phyloP scores from a whole-genome alignment of 192 early-diverging fungal genomes.

The Umbelopsis ramanniana region DNA sequence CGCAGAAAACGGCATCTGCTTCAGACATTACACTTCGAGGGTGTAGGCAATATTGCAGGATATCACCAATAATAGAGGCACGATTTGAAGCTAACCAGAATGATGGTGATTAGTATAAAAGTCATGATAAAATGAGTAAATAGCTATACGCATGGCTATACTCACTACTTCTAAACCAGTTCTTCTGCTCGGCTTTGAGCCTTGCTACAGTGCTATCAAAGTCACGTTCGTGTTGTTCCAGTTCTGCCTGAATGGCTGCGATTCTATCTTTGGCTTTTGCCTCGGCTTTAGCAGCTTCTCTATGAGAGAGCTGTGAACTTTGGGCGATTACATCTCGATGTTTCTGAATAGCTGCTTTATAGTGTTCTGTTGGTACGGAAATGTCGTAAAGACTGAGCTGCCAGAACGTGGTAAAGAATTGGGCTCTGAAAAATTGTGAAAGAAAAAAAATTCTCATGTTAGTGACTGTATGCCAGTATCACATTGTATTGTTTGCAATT shows the following conservation, averaged over 20 bases:
- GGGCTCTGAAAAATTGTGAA: constrained; percentile 29
- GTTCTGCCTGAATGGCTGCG: constrained; percentile 29
- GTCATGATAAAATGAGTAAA: neutral
- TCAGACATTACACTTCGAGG: constrained; percentile 69
- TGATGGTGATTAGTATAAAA: constrained; percentile 36
- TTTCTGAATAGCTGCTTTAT: constrained; percentile 60
- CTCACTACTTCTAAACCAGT: constrained; percentile 33
- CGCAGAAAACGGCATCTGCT: constrained; percentile 75
- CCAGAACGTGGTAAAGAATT: constrained; percentile 85
- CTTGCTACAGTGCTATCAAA: constrained; percentile 28
- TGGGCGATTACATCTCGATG: constrained; percentile 43
- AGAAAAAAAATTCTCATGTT: neutral
- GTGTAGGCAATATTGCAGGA: constrained; percentile 76
- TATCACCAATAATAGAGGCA: constrained; percentile 42
- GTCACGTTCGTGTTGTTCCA: constrained; percentile 29
- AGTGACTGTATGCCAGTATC: neutral
- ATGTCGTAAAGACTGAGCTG: constrained; percentile 79
- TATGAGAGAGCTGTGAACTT: constrained; percentile 30
- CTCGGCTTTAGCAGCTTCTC: constrained; percentile 24
- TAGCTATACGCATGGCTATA: neutral
- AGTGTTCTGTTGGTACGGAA: constrained; percentile 62
- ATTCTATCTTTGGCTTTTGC: constrained; percentile 31
- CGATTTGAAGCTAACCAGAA: constrained; percentile 38
- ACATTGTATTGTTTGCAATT: neutral
- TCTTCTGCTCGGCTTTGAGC: constrained; percentile 23